phyloP scores from a whole-genome alignment of 2,329 filamentous ascomycete species.

The Biscogniauxia mediterranea region DNA sequence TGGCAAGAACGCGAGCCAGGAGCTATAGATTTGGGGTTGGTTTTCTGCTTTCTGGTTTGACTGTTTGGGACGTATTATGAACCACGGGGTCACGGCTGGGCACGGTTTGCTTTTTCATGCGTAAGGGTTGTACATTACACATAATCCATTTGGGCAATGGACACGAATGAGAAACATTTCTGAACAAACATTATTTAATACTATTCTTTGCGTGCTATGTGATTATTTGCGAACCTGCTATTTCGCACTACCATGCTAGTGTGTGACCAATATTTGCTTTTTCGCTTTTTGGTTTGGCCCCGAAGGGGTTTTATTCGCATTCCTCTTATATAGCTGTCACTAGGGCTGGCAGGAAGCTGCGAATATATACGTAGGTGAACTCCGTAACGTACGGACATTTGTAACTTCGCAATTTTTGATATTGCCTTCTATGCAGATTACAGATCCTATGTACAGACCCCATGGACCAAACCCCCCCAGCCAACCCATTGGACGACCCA shows the following conservation, averaged over 20 bases:
- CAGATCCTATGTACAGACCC: slow-evolving; percentile 35
- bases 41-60: slow-evolving; percentile 61
- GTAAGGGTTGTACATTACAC: slow-evolving; percentile 66
- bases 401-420: slow-evolving; percentile 1
- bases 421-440: slow-evolving; percentile 22
- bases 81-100: slow-evolving; percentile 79
- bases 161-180: slow-evolving; percentile 61
- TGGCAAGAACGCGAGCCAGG: slow-evolving; percentile 89
- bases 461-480: slow-evolving; percentile 7
- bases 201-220: not conserved
- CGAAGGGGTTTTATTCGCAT: too few relatives aligned
- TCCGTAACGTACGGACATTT: too few relatives aligned
- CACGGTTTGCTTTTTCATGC: slow-evolving; percentile 62
- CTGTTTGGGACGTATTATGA: slow-evolving; percentile 69
- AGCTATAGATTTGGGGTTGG: slow-evolving; percentile 67
- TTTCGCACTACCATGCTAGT: too few relatives aligned
- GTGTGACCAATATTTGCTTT: too few relatives aligned
- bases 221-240: not conserved
- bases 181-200: slow-evolving; percentile 35
- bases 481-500: not conserved
- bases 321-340: too few relatives aligned
- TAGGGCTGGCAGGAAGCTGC: too few relatives aligned
- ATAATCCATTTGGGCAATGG: slow-evolving; percentile 66
- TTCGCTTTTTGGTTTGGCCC: too few relatives aligned
- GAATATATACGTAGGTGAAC: not conserved